Base-by-base conservation (phyloP, 306 rosid genomes). In the Adenanthera pavonina region DNA sequence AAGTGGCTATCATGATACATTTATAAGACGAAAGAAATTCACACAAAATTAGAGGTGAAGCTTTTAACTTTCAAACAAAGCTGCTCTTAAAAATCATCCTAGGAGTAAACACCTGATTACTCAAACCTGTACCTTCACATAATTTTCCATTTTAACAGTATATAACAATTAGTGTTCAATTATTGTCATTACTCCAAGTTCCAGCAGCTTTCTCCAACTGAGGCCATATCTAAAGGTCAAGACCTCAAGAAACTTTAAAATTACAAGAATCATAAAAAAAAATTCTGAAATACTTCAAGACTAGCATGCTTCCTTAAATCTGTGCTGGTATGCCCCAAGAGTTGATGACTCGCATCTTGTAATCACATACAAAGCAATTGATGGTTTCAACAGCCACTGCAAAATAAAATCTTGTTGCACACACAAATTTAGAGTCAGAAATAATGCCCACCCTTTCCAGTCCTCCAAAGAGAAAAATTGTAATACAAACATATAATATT, bases 401-500 rank as follows among this genome's bases (percentile, higher is more conserved):
- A 77, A 38, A 74, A 17, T n/a, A n/a, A 20, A 53, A 12, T 17
- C 25, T n/a, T 53, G 66, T 52, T 43, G 54, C 46, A 13, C 53
- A 54, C 34, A 69, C 11, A 60, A 44, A 20, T 5, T 6, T 5
- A 46, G 25, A 48, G 38, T 25, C 56, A 20, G 74, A 69, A 69
- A 20, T 12, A 10, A 12, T 3, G 20, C 5, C 78, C 30, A n/a
- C 6, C 14, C 8, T 13, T 36, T 3, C 10, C 38, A 11, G 25
- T 30, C 7, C 66, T 60, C 38, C 17, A 3, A n/a, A 41, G 68
- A 61, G 68, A 12, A 8, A 67, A 68, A 56, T 0, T 52, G 64
- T n/a, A 84, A 74, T 68, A 88, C 72, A 73, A 81, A 87, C 75
- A 78, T 49, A 61, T 48, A 70, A 19, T 79, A 41, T 77, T 79